Evolutionary conservation across 495 filamentous ascomycete species (phyloP).

Genomic region (Penicillium taxi): DNA sequence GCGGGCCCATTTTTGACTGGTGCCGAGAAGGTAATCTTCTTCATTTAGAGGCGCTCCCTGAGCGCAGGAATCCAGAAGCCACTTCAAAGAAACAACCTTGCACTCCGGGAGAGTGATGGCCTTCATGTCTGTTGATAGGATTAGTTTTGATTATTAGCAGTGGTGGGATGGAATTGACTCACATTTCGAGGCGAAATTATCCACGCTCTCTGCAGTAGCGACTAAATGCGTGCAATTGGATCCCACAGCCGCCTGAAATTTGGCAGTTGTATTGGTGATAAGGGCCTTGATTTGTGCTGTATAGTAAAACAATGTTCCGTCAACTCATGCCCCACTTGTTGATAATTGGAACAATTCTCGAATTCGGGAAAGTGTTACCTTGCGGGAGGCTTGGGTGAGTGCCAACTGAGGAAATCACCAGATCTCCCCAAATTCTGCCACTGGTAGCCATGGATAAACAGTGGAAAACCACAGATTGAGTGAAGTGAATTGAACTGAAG

Average conservation of each 20-base stretch:
- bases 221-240: constrained; percentile 53
- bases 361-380: constrained; percentile 17
- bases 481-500: not conserved
- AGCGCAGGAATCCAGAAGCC: constrained; percentile 49
- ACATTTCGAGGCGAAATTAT: constrained; percentile 40
- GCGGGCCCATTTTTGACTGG: not conserved
- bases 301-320: constrained; percentile 7
- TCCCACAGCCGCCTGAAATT: constrained; percentile 37
- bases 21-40: constrained; percentile 26
- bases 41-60: constrained; percentile 37
- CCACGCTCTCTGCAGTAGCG: constrained; percentile 44
- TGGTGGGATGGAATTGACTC: constrained; percentile 4
- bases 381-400: constrained; percentile 48
- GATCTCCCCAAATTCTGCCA: constrained; percentile 56
- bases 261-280: constrained; percentile 44
- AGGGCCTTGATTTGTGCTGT: constrained; percentile 29
- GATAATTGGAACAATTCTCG: not conserved
- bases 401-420: too few species aligned
- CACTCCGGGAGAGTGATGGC: constrained; percentile 35
- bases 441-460: constrained; percentile 43
- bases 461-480: not conserved
- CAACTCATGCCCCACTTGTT: not conserved
- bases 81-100: constrained; percentile 52
- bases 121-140: constrained; percentile 27
- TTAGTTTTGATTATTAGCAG: not conserved